Conservation (phyloP, 2,329 filamentous ascomycete species). For the Penicillium oxalicum region DNA sequence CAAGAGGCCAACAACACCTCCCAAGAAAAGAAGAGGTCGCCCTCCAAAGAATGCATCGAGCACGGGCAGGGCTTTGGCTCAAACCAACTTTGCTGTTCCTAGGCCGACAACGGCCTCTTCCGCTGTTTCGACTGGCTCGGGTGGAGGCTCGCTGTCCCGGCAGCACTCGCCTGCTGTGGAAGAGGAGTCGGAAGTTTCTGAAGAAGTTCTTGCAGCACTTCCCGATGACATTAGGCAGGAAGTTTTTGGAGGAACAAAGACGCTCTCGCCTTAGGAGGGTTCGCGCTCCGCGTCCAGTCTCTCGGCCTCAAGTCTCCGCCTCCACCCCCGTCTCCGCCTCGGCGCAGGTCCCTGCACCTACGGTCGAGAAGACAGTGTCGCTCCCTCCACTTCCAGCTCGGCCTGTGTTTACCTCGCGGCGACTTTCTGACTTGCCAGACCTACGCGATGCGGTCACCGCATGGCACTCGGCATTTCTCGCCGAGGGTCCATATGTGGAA, state of each 20-base stretch:
- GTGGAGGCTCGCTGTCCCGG: conserved; percentile 12
- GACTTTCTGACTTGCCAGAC: conserved; percentile 53
- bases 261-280: conserved; percentile 52
- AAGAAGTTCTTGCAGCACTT: conserved; percentile 72
- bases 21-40: conserved; percentile 57
- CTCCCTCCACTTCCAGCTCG: conserved; percentile 47
- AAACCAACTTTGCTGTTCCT: conserved; percentile 63
- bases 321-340: conserved; percentile 11
- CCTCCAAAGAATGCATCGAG: conserved; percentile 48
- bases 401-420: conserved; percentile 58
- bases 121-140: conserved; percentile 1
- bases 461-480: conserved; percentile 68
- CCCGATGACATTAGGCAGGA: conserved; percentile 75
- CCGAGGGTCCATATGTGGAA: conserved; percentile 69
- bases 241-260: conserved; percentile 66
- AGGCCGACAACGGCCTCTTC: conserved; percentile 14
- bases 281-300: conserved; percentile 31
- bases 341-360: background rate
- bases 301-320: conserved; percentile 15
- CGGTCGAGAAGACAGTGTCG: conserved; percentile 21
- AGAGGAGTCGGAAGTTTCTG: conserved; percentile 46
- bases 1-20: conserved; percentile 54
- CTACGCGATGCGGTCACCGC: conserved; percentile 66
- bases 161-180: conserved; percentile 27
- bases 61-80: conserved; percentile 57